Evolutionary conservation across 176 grass and related monocot species (phyloP).

Genomic region (Phyllostachys edulis): DNA sequence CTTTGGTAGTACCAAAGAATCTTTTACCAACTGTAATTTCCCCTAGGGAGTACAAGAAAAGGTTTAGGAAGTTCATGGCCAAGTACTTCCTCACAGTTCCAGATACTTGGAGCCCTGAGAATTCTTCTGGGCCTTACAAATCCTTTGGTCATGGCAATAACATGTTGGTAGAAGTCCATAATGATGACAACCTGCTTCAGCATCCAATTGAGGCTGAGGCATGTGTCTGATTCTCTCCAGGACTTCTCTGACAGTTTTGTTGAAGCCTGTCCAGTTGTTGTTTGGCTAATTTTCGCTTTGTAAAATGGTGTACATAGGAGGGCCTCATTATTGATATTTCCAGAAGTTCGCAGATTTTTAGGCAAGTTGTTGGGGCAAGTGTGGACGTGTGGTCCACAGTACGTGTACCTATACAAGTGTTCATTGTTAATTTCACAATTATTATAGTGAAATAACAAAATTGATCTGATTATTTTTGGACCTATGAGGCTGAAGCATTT

Average conservation of each 20-base stretch:
- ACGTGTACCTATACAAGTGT: constrained; percentile 54
- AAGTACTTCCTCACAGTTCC: constrained; percentile 82
- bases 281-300: constrained; percentile 29
- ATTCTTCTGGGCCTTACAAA: constrained; percentile 45
- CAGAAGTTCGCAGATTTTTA: constrained; percentile 81
- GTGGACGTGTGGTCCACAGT: constrained; percentile 45
- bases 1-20: constrained; percentile 83
- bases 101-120: constrained; percentile 70
- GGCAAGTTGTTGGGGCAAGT: constrained; percentile 60
- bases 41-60: constrained; percentile 87
- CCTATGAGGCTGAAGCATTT: constrained; percentile 9
- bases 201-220: constrained; percentile 42
- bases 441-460: constrained; percentile 71
- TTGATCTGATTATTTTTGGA: constrained; percentile 26
- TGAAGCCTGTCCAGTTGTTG: constrained; percentile 34
- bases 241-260: constrained; percentile 32
- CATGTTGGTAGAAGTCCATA: constrained; percentile 41
- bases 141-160: constrained; percentile 55
- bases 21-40: constrained; percentile 73
- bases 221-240: constrained; percentile 16
- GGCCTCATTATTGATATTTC: constrained; percentile 37
- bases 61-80: constrained; percentile 83
- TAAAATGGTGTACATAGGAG: constrained; percentile 68
- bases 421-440: constrained; percentile 75
- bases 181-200: constrained; percentile 31